phyloP scores from a whole-genome alignment of 208 protist species.

The Polymyxa betae region DNA sequence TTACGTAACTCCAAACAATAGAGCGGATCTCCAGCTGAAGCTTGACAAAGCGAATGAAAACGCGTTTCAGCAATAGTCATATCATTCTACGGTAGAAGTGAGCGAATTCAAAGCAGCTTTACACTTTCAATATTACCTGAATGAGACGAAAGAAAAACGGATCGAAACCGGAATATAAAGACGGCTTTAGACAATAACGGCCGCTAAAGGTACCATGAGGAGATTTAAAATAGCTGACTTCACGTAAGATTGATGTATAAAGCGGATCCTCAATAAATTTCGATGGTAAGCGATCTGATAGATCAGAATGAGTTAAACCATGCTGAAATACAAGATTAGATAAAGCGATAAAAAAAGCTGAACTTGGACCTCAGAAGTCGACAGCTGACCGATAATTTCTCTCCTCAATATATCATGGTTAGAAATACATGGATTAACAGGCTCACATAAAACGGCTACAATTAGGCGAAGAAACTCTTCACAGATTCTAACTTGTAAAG shows the following conservation, averaged over 20 bases:
- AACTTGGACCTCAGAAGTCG: neutral
- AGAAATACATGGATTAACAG: constrained; percentile 18
- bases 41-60: neutral
- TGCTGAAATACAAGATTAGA: neutral
- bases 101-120: neutral
- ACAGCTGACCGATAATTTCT: neutral
- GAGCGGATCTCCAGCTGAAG: neutral
- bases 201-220: neutral
- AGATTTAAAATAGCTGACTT: neutral
- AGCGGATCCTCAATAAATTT: neutral
- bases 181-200: neutral
- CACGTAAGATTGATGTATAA: neutral
- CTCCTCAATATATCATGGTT: neutral
- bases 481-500: neutral
- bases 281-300: neutral
- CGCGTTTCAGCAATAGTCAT: constrained; percentile 17
- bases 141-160: constrained; percentile 27
- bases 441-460: neutral
- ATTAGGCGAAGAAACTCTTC: constrained; percentile 33
- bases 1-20: neutral
- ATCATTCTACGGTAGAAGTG: neutral
- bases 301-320: neutral
- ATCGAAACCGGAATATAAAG: neutral
- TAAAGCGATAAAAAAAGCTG: neutral
- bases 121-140: neutral